A percentile compares a stretch with the other conserved stretches of the same genome.
Conservation (phyloP, 2,329 filamentous ascomycete species). For the Samsoniella hepiali region DNA sequence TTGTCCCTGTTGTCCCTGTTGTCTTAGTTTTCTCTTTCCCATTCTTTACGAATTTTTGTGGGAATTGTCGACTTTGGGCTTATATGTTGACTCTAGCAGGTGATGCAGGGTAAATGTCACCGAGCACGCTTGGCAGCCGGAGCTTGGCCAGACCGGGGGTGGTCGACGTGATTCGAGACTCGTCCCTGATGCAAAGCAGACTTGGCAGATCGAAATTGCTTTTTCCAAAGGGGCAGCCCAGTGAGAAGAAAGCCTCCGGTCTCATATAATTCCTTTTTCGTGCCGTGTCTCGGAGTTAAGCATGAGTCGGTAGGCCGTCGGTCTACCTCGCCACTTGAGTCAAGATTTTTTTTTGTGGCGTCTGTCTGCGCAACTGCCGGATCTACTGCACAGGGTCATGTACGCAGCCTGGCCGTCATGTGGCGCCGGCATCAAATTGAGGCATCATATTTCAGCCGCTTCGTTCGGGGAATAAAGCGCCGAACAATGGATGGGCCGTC, state of each 20-base stretch:
- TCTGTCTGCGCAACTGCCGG: slow-evolving; percentile 5
- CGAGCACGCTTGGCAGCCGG: no score
- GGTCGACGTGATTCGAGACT: background rate
- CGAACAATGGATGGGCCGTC: background rate
- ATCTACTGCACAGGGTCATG: slow-evolving; percentile 10
- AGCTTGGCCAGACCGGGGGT: no score
- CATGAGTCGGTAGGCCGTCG: background rate
- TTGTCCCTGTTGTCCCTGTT: no score
- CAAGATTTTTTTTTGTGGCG: background rate
- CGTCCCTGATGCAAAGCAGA: background rate
- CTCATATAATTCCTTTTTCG: slow-evolving; percentile 7
- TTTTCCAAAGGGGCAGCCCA: background rate
- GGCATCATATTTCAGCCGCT: background rate
- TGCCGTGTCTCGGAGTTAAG: background rate
- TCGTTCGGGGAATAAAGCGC: background rate
- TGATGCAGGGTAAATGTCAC: no score
- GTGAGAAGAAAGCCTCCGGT: background rate
- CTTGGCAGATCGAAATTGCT: background rate
- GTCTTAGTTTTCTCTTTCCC: no score
- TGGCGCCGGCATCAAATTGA: background rate
- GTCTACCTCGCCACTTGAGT: background rate
- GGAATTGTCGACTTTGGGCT: no score
- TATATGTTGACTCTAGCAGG: no score
- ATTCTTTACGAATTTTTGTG: no score
- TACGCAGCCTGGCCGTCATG: slow-evolving; percentile 5